Conservation (phyloP, 441 rosid genomes). For the Gossypium trilobum region DNA sequence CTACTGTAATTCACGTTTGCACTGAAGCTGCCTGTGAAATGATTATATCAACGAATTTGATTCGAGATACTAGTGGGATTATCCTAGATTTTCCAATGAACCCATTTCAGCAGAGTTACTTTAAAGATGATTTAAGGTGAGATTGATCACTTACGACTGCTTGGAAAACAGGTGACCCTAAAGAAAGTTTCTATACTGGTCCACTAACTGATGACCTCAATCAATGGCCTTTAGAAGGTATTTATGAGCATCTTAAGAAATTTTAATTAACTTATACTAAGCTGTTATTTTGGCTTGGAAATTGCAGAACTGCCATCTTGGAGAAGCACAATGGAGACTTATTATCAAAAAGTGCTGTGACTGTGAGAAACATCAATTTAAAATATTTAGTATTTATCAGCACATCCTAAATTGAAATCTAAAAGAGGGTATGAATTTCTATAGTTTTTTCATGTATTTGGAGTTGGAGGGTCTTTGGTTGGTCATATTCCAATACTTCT, state of each 20-base stretch:
- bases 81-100: too few species aligned
- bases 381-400: not conserved
- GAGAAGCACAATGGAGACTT: constrained; percentile 58
- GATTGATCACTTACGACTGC: not conserved
- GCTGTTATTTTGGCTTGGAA: constrained; percentile 7
- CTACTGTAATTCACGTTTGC: too few species aligned
- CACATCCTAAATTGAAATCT: not conserved
- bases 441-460: not conserved
- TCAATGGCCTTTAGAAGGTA: constrained; percentile 7
- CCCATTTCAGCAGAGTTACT: too few species aligned
- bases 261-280: too few species aligned
- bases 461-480: not conserved
- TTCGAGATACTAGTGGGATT: too few species aligned
- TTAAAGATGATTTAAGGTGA: not conserved
- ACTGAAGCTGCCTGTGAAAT: too few species aligned
- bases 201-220: not conserved
- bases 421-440: too few species aligned
- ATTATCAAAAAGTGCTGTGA: constrained; percentile 27
- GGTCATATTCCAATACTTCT: not conserved
- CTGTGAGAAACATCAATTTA: too few species aligned
- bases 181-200: not conserved
- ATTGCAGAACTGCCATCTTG: constrained; percentile 69
- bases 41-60: too few species aligned
- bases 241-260: too few species aligned
- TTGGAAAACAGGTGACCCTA: not conserved